Evolutionary conservation across 768 basidiomycete species (phyloP).

Genomic region (Agrocybe chaxingu): DNA sequence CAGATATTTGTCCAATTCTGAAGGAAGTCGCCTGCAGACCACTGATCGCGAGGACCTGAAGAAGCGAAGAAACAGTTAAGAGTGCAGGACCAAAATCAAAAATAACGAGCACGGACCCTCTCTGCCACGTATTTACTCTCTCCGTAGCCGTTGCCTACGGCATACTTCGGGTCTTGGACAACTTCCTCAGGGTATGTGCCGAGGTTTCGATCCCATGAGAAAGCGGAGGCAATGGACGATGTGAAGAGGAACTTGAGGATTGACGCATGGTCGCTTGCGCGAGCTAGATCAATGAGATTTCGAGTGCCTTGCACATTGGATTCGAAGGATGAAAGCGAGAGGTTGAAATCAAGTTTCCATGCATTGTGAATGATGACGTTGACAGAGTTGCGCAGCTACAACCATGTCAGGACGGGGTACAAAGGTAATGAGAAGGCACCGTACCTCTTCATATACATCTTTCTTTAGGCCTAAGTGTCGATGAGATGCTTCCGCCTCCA

Average conservation of each 20-base stretch:
- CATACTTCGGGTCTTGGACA: constrained; percentile 15
- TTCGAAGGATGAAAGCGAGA: constrained; percentile 48
- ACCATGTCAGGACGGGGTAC: background rate
- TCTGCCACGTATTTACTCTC: constrained; percentile 36
- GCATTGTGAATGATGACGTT: constrained; percentile 2
- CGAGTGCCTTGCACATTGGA: constrained; percentile 42
- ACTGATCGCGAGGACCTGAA: constrained; percentile 28
- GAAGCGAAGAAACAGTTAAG: background rate
- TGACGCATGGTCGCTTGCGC: constrained; percentile 22
- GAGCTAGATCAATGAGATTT: constrained; percentile 40
- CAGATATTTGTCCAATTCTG: constrained; percentile 32
- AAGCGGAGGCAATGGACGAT: constrained; percentile 34
- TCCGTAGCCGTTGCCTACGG: constrained; percentile 30
- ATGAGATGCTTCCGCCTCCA: constrained; percentile 33
- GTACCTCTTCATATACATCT: constrained; percentile 26
- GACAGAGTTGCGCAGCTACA: constrained; percentile 1
- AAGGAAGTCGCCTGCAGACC: constrained; percentile 24
- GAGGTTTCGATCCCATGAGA: constrained; percentile 23
- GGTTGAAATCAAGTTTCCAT: constrained; percentile 35
- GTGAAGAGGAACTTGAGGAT: constrained; percentile 34
- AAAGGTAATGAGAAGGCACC: background rate
- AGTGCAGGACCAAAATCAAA: no score
- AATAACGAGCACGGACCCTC: constrained; percentile 17
- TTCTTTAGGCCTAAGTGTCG: constrained; percentile 23
- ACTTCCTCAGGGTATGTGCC: constrained; percentile 20